Conservation (phyloP, 805 yeast species). For the Candida silvicultrix region DNA sequence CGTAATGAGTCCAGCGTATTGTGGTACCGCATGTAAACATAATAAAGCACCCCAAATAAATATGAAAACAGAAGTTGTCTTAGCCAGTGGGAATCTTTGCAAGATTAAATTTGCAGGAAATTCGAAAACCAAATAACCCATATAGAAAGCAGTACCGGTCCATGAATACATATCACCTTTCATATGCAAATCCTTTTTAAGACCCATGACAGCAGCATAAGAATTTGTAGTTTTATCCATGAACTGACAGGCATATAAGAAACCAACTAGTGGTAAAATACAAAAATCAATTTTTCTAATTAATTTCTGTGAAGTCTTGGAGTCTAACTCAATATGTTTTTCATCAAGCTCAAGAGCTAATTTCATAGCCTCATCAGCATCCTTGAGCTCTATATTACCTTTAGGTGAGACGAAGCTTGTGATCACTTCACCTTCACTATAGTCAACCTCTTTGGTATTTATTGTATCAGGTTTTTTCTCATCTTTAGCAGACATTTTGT, state of each 20-base stretch:
- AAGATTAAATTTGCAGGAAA: conserved; percentile 36
- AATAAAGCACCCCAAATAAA: conserved; percentile 42
- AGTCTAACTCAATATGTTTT: not conserved
- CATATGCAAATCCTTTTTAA: conserved; percentile 33
- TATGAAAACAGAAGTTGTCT: conserved; percentile 31
- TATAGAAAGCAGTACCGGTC: conserved; percentile 43
- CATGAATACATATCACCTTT: conserved; percentile 35
- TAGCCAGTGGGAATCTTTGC: conserved; percentile 45
- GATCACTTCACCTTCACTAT: not conserved
- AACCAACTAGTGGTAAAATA: conserved; percentile 31
- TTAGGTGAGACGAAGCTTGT: not conserved
- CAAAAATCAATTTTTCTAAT: conserved; percentile 32
- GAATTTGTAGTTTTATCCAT: conserved; percentile 37
- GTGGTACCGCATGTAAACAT: conserved; percentile 34
- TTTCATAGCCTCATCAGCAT: conserved; percentile 14
- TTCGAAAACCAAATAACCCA: conserved; percentile 49
- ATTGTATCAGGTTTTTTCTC: not conserved
- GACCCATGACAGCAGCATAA: conserved; percentile 39
- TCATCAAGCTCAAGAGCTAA: conserved; percentile 8
- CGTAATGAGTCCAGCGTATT: conserved; percentile 39
- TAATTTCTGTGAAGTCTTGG: conserved; percentile 14
- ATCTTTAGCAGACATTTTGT: not conserved
- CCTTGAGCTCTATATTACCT: conserved; percentile 4
- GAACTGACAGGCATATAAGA: conserved; percentile 30
- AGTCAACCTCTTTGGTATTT: not conserved